Conservation (phyloP, 2,329 filamentous ascomycete genomes). For the Thermomyces lanuginosus region DNA sequence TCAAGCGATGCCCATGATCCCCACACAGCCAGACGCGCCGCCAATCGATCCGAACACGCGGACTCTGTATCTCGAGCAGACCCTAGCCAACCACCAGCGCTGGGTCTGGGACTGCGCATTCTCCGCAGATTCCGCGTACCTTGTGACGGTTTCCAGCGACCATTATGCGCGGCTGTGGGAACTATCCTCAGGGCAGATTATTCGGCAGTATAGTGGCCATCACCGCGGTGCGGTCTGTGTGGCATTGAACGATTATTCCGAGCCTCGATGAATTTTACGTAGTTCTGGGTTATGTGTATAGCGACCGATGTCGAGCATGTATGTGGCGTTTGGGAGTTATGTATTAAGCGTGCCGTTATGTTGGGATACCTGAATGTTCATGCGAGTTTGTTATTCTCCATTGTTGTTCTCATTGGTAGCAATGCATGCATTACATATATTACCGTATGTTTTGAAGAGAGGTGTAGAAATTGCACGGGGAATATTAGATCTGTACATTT, state of each 20-base stretch:
- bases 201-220: constrained; percentile 88
- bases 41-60: constrained; percentile 29
- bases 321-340: no score
- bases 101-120: constrained; percentile 99
- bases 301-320: no score
- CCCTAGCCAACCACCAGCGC: constrained; percentile 74
- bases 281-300: no score
- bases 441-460: no score
- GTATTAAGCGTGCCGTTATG: no score
- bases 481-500: no score
- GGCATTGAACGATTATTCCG: constrained; percentile 68
- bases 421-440: no score
- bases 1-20: constrained; percentile 9
- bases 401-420: no score
- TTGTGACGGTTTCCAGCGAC: constrained; percentile 85
- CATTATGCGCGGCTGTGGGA: constrained; percentile 91
- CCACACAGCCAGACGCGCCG: constrained; percentile 21
- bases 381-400: no score
- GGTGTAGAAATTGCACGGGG: no score
- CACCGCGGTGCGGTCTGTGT: constrained; percentile 85
- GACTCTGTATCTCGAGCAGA: constrained; percentile 65
- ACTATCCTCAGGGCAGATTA: constrained; percentile 68
- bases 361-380: no score
- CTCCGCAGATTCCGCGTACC: constrained; percentile 78
- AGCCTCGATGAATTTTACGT: constrained; percentile 19